These are phyloP conservation scores for Geotrichum histeridarum DNA, from an alignment of 1,139 yeast species.

Conservation along the genomic window DNA sequence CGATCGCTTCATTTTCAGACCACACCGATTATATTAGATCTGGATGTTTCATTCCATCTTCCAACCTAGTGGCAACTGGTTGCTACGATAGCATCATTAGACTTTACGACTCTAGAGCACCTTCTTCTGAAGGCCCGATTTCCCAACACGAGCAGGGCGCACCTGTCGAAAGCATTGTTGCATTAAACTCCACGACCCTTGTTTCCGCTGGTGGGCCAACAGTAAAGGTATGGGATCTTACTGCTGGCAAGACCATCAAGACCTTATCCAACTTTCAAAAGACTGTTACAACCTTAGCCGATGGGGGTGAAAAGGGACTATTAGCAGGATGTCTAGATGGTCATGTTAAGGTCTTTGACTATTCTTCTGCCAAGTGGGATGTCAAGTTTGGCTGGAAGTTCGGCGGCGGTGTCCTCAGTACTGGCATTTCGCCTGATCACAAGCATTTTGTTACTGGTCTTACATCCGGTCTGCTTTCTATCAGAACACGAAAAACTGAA, in stretches of 20 bases:
- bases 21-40: constrained; percentile 88
- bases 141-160: constrained; percentile 51
- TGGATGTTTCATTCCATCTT: constrained; percentile 71
- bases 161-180: constrained; percentile 88
- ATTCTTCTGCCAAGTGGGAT: constrained; percentile 67
- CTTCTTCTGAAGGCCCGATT: constrained; percentile 42
- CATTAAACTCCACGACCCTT: constrained; percentile 72
- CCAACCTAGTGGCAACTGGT: constrained; percentile 81
- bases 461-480: constrained; percentile 80
- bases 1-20: constrained; percentile 62
- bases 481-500: constrained; percentile 78
- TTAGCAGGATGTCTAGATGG: constrained; percentile 95
- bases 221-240: constrained; percentile 87
- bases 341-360: constrained; percentile 90
- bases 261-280: constrained; percentile 80
- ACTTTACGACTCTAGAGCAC: constrained; percentile 77
- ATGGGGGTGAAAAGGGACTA: constrained; percentile 58
- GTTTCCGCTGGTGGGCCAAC: constrained; percentile 81
- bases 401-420: constrained; percentile 84
- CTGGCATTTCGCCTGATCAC: constrained; percentile 85
- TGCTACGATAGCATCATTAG: constrained; percentile 87
- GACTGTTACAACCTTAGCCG: constrained; percentile 78
- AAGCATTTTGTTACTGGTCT: constrained; percentile 94
- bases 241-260: constrained; percentile 62
- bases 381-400: constrained; percentile 97